A percentile compares a stretch with the other conserved stretches of the same genome.
phyloP scores from a whole-genome alignment of 768 basidiomycete genomes.

The Paxillus rubicundulus region DNA sequence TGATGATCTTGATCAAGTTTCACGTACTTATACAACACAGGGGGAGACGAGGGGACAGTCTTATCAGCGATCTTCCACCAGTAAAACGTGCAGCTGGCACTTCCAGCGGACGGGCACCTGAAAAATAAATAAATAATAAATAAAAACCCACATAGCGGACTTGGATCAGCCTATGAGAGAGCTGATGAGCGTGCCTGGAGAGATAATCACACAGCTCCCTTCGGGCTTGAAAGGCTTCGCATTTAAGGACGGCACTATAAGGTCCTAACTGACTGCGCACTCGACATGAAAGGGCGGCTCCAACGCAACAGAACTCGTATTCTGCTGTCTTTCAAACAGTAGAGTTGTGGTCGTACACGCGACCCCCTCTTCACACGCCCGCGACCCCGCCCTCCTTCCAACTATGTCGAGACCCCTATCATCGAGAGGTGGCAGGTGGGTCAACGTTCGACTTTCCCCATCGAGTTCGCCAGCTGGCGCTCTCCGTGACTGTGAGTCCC shows the following conservation, averaged over 20 bases:
- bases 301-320: no score
- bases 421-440: background rate
- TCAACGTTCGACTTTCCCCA: constrained; percentile 24
- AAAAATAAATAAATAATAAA: no score
- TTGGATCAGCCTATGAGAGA: constrained; percentile 9
- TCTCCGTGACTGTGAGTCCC: constrained; percentile 9
- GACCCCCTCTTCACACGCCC: no score
- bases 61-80: constrained; percentile 4
- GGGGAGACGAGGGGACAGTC: no score
- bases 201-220: constrained; percentile 12
- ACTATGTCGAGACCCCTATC: background rate
- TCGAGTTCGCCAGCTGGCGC: constrained; percentile 18
- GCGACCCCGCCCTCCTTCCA: background rate
- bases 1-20: background rate
- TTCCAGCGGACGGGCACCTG: no score
- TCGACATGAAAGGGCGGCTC: no score
- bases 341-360: no score
- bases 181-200: constrained; percentile 15
- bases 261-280: background rate
- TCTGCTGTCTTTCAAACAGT: no score
- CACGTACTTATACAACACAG: background rate
- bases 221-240: background rate
- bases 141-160: no score
- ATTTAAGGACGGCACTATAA: no score
- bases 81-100: no score